Evolutionary conservation across 2,329 filamentous ascomycete species (phyloP).

Genomic region (Pseudogymnoascus sp.): DNA sequence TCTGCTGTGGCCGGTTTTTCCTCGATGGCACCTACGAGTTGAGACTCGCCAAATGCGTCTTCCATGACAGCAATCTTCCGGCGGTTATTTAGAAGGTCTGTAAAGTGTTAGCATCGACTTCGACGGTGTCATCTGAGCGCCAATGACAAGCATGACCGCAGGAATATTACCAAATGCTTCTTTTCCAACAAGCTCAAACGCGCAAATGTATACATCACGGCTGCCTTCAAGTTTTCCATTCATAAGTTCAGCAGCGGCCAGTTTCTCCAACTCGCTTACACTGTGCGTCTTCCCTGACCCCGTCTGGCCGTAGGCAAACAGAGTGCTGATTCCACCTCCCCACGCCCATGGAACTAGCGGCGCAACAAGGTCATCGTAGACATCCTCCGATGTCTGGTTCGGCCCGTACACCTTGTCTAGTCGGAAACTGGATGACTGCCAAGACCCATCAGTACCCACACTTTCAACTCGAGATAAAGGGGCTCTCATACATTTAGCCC

Average conservation of each 20-base stretch:
- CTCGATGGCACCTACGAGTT: conserved; percentile 39
- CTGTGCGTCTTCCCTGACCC: conserved; percentile 43
- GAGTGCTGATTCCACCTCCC: conserved; percentile 40
- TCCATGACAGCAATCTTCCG: conserved; percentile 38
- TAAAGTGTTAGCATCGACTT: background rate
- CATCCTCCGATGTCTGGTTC: conserved; percentile 12
- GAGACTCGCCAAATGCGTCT: conserved; percentile 38
- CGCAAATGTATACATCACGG: conserved; percentile 83
- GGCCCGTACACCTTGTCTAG: conserved; percentile 15
- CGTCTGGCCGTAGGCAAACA: conserved; percentile 44
- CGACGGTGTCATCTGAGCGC: background rate
- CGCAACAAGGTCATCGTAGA: conserved; percentile 16
- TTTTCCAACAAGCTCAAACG: conserved; percentile 85
- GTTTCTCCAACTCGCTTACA: conserved; percentile 35
- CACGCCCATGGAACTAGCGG: conserved; percentile 38
- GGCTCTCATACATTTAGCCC: background rate
- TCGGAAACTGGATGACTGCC: conserved; percentile 16
- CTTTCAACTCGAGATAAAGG: background rate
- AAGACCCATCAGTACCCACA: conserved; percentile 24
- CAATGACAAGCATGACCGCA: conserved; percentile 13
- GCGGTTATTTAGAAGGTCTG: conserved; percentile 37
- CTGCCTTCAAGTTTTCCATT: conserved; percentile 78
- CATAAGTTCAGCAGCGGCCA: conserved; percentile 46
- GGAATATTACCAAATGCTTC: conserved; percentile 42
- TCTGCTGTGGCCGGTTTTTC: conserved; percentile 27